phyloP scores from a whole-genome alignment of 2,329 filamentous ascomycete genomes.

The Colletotrichum destructivum region DNA sequence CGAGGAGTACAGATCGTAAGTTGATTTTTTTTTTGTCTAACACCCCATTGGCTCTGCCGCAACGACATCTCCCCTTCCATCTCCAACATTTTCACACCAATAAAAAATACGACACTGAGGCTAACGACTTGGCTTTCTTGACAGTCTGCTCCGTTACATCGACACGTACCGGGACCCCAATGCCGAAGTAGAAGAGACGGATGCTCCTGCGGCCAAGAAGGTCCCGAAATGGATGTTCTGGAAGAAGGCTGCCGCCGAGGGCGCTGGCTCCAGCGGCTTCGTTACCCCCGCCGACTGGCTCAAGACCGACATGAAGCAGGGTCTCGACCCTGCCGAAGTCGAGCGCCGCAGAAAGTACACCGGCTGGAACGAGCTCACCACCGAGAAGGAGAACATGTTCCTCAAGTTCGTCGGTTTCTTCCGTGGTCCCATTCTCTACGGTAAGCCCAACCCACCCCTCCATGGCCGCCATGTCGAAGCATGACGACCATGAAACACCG shows the following conservation, averaged over 20 bases:
- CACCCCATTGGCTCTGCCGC: conserved; percentile 18
- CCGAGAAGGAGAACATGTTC: conserved; percentile 83
- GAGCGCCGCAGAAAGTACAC: conserved; percentile 75
- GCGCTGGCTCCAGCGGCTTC: conserved; percentile 50
- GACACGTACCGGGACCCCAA: conserved; percentile 56
- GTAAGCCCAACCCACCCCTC: conserved; percentile 61
- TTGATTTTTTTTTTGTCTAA: conserved; percentile 25
- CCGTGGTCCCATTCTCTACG: conserved; percentile 82
- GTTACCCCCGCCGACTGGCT: conserved; percentile 78
- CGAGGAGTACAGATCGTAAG: conserved; percentile 42
- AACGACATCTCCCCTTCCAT: background rate
- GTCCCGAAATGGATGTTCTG: conserved; percentile 57
- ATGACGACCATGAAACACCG: conserved; percentile 36
- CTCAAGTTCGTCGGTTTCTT: conserved; percentile 83
- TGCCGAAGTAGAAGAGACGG: conserved; percentile 49
- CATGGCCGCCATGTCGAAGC: conserved; percentile 5
- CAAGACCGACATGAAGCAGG: conserved; percentile 76
- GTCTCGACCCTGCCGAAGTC: conserved; percentile 72
- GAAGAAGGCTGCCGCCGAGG: conserved; percentile 45
- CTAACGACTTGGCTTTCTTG: background rate
- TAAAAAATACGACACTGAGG: background rate
- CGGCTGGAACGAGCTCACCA: conserved; percentile 80
- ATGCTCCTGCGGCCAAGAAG: conserved; percentile 46
- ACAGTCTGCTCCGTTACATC: conserved; percentile 51
- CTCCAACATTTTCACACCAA: background rate